Percentiles rank a stretch among this genome's conserved stretches.
These are phyloP conservation scores for Omphalotus olearius DNA, from an alignment of 1,284 basidiomycete genomes.

Conservation along the genomic window DNA sequence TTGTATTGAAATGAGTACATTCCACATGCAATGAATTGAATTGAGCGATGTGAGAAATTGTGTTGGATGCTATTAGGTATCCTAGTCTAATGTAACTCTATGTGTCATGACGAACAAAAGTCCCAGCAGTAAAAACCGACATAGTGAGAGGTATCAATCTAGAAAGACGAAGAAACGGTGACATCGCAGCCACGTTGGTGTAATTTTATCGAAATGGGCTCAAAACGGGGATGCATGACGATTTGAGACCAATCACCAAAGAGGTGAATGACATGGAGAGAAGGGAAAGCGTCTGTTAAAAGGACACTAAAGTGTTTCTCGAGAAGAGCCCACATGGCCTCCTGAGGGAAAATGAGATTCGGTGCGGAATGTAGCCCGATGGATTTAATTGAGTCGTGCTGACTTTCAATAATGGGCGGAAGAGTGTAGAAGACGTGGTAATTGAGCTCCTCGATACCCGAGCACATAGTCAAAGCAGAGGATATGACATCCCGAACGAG, in stretches of 20 bases:
- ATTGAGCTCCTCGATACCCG: slow-evolving; percentile 46
- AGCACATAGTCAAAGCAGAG: slow-evolving; percentile 41
- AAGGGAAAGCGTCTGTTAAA: slow-evolving; percentile 31
- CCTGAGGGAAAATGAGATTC: slow-evolving; percentile 33
- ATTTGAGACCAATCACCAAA: slow-evolving; percentile 47
- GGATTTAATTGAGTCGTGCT: slow-evolving; percentile 33
- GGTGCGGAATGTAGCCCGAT: slow-evolving; percentile 48
- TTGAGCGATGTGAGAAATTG: too few relatives aligned
- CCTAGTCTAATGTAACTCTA: too few relatives aligned
- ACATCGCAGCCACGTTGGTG: slow-evolving; percentile 2
- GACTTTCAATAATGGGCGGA: slow-evolving; percentile 24
- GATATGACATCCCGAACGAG: slow-evolving; percentile 42
- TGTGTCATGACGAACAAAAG: too few relatives aligned
- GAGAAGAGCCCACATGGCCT: slow-evolving; percentile 40
- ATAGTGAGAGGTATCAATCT: too few relatives aligned
- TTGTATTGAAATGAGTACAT: background rate
- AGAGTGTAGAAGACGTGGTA: slow-evolving; percentile 53
- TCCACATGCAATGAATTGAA: background rate
- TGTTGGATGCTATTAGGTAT: too few relatives aligned
- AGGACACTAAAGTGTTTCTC: slow-evolving; percentile 43
- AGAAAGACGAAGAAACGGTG: too few relatives aligned
- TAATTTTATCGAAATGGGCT: slow-evolving; percentile 8
- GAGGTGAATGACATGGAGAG: slow-evolving; percentile 36
- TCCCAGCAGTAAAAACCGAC: too few relatives aligned
- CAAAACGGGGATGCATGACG: slow-evolving; percentile 30